Conservation (phyloP, 805 yeast genomes). For the Jamesozyma hellenica region DNA sequence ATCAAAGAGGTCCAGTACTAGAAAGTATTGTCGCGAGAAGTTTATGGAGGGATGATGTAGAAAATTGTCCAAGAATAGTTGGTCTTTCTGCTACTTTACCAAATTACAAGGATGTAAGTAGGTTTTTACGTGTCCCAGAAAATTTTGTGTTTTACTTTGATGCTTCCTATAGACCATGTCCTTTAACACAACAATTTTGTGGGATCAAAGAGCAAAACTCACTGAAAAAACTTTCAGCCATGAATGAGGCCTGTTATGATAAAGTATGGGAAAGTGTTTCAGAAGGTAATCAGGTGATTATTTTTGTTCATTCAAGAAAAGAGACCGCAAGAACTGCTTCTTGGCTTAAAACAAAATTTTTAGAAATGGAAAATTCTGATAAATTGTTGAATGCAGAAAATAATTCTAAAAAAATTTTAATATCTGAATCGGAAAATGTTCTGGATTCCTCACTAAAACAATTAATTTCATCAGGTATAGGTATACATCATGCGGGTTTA, state of each 20-base stretch:
- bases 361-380: slow-evolving; percentile 43
- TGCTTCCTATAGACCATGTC: slow-evolving; percentile 81
- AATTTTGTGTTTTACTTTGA: slow-evolving; percentile 73
- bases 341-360: slow-evolving; percentile 53
- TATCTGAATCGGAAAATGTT: slow-evolving; percentile 50
- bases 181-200: slow-evolving; percentile 76
- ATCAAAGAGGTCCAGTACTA: slow-evolving; percentile 88
- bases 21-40: slow-evolving; percentile 81
- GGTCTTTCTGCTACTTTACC: slow-evolving; percentile 93
- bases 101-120: slow-evolving; percentile 77
- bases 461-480: slow-evolving; percentile 63
- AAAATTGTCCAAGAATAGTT: slow-evolving; percentile 53
- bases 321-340: slow-evolving; percentile 81
- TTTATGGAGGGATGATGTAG: slow-evolving; percentile 33
- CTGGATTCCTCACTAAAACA: slow-evolving; percentile 46
- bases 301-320: slow-evolving; percentile 89
- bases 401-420: slow-evolving; percentile 54
- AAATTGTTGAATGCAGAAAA: slow-evolving; percentile 36
- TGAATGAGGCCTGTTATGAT: slow-evolving; percentile 86
- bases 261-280: slow-evolving; percentile 54
- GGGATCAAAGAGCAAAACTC: slow-evolving; percentile 82
- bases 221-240: slow-evolving; percentile 64
- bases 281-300: slow-evolving; percentile 67
- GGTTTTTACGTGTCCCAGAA: slow-evolving; percentile 58
- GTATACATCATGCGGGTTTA: slow-evolving; percentile 88